These are phyloP conservation scores for Linnemannia elongata DNA, from an alignment of 192 early-diverging fungal species.

Conservation along the genomic window DNA sequence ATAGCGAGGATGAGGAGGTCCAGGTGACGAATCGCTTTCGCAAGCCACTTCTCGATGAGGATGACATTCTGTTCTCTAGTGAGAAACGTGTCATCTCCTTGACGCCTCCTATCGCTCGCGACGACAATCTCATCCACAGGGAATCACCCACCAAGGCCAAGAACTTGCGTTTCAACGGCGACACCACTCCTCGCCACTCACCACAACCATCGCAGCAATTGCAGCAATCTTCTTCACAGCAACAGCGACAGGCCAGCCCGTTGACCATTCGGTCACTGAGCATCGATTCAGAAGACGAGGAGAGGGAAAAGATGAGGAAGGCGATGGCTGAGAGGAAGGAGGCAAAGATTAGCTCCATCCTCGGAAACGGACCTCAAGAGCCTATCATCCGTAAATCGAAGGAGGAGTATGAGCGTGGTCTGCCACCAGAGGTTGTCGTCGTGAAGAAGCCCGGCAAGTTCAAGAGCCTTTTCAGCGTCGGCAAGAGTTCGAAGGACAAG, in stretches of 20 bases:
- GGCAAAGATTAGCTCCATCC: conserved; percentile 29
- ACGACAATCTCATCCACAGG: conserved; percentile 27
- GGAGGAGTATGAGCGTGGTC: conserved; percentile 33
- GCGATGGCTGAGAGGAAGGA: conserved; percentile 17
- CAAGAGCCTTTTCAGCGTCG: conserved; percentile 54
- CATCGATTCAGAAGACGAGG: conserved; percentile 40
- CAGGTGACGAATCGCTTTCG: conserved; percentile 34
- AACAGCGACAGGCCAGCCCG: conserved; percentile 24
- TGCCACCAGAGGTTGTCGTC: conserved; percentile 18
- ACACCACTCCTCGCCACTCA: neutral
- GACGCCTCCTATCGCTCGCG: conserved; percentile 64
- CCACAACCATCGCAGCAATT: conserved; percentile 12
- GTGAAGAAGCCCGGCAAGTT: conserved; percentile 56
- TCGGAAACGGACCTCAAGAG: conserved; percentile 18
- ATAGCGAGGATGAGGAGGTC: conserved; percentile 55
- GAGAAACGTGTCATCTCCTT: conserved; percentile 66
- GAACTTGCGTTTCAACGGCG: conserved; percentile 14
- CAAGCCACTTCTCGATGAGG: conserved; percentile 47
- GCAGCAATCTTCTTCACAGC: conserved; percentile 15
- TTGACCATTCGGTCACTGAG: conserved; percentile 23
- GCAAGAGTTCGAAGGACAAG: conserved; percentile 55
- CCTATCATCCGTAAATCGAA: conserved; percentile 21
- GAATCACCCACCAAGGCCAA: conserved; percentile 29
- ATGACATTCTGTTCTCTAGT: conserved; percentile 31
- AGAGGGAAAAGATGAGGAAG: conserved; percentile 22